Evolutionary conservation across 108 stramenopile species (phyloP).

Genomic region (Chaetoceros tenuissimus): DNA sequence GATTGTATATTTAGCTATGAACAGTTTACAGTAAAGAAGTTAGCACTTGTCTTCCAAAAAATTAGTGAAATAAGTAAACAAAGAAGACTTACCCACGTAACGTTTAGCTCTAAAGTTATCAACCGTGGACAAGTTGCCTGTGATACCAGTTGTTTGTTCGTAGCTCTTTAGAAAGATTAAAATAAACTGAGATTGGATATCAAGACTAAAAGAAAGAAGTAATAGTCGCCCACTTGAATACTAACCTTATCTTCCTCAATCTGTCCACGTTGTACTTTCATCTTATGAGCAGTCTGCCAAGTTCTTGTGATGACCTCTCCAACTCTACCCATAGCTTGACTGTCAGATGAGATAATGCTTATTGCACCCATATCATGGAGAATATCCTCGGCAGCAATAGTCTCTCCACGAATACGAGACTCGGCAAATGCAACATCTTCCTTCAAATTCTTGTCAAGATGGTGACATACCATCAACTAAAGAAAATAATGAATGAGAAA

Average conservation of each 20-base stretch:
- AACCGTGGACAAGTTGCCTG: constrained; percentile 12
- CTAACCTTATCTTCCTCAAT: constrained; percentile 64
- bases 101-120: constrained; percentile 93
- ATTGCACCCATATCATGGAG: constrained; percentile 97
- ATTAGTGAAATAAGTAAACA: neutral
- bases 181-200: neutral
- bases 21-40: neutral
- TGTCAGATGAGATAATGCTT: constrained; percentile 85
- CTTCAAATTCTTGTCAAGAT: constrained; percentile 81
- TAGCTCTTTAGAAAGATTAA: neutral
- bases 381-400: constrained; percentile 97
- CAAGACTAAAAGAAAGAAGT: neutral
- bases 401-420: constrained; percentile 93
- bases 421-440: constrained; percentile 98
- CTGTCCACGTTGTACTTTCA: constrained; percentile 92
- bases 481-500: neutral
- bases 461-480: constrained; percentile 93
- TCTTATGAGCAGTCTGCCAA: constrained; percentile 98
- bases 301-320: constrained; percentile 97
- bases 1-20: constrained; percentile 93
- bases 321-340: constrained; percentile 96
- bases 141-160: neutral
- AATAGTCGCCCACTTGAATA: neutral
- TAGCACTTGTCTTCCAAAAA: neutral
- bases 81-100: constrained; percentile 40